phyloP scores from a whole-genome alignment of 148 eudicot genomes.

The Talinum fruticosum region DNA sequence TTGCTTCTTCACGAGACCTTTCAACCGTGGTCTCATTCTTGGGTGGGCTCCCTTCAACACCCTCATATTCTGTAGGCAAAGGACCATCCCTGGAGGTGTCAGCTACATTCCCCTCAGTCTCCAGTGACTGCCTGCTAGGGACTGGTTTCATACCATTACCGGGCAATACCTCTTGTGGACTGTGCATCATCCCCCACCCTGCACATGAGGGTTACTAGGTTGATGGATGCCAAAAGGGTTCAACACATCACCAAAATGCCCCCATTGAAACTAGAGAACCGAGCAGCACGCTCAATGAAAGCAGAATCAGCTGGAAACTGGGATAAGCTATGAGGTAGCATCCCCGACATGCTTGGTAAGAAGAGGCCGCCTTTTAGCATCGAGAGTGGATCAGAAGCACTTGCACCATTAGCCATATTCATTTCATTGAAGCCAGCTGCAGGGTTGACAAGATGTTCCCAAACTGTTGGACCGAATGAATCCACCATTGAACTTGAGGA shows the following conservation, averaged over 20 bases:
- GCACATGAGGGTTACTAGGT: conserved; percentile 36
- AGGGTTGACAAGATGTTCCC: conserved; percentile 58
- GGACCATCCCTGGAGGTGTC: conserved; percentile 46
- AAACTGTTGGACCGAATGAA: conserved; percentile 53
- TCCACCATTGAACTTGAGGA: conserved; percentile 50
- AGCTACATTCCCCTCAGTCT: conserved; percentile 33
- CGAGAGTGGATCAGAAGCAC: conserved; percentile 43
- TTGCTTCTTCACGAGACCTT: conserved; percentile 41
- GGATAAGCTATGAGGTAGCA: conserved; percentile 59
- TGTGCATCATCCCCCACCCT: conserved; percentile 39
- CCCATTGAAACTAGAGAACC: conserved; percentile 83
- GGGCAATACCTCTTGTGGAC: conserved; percentile 39
- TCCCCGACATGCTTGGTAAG: conserved; percentile 43
- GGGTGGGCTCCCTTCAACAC: conserved; percentile 36
- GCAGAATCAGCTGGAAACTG: conserved; percentile 89
- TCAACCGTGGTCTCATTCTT: conserved; percentile 39
- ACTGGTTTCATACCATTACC: conserved; percentile 34
- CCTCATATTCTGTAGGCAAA: conserved; percentile 30
- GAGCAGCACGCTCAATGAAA: conserved; percentile 91
- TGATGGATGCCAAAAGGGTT: conserved; percentile 56
- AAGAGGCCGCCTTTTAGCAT: conserved; percentile 53
- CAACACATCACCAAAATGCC: conserved; percentile 56
- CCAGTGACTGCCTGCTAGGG: conserved; percentile 34
- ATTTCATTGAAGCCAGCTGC: conserved; percentile 52
- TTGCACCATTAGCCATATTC: conserved; percentile 51